Percentiles rank a stretch among this genome's conserved stretches.
Evolutionary conservation across 805 yeast species (phyloP).

Genomic region (Clavispora fructus): DNA sequence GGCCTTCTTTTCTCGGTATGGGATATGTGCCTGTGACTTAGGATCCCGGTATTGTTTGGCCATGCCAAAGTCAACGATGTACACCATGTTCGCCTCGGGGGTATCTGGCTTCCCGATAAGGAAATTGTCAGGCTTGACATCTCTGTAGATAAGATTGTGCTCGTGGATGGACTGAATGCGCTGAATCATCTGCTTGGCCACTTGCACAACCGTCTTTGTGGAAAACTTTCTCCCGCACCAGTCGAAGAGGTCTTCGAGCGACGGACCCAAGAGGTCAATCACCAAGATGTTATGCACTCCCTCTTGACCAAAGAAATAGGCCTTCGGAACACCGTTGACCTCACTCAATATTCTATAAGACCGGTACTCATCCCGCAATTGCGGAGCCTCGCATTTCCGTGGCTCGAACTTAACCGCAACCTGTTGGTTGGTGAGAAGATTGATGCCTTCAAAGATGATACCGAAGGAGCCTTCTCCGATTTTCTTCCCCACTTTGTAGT

Average conservation of each 20-base stretch:
- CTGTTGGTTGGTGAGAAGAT: constrained; percentile 82
- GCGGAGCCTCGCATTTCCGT: constrained; percentile 95
- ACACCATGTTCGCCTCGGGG: constrained; percentile 77
- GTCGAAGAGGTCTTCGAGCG: constrained; percentile 92
- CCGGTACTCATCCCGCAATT: constrained; percentile 91
- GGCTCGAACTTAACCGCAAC: constrained; percentile 98
- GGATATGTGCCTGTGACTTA: constrained; percentile 89
- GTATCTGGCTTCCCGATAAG: constrained; percentile 86
- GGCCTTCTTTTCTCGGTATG: constrained; percentile 93
- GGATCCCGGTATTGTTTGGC: constrained; percentile 98
- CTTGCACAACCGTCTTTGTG: constrained; percentile 86
- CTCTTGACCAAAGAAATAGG: constrained; percentile 98
- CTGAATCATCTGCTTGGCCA: constrained; percentile 90
- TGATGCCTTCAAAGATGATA: constrained; percentile 92
- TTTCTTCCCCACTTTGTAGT: constrained; percentile 94
- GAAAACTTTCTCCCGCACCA: constrained; percentile 95
- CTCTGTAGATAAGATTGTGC: constrained; percentile 88
- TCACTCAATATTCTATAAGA: constrained; percentile 87
- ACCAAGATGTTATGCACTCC: constrained; percentile 94
- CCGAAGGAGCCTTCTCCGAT: constrained; percentile 99
- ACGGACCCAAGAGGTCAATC: constrained; percentile 92
- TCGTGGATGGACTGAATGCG: constrained; percentile 84
- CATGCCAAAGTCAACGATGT: constrained; percentile 97
- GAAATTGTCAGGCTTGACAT: constrained; percentile 96
- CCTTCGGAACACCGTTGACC: constrained; percentile 83